phyloP scores from a whole-genome alignment of 129 eudicot species.

The Chrysanthemum lavandulifolium region DNA sequence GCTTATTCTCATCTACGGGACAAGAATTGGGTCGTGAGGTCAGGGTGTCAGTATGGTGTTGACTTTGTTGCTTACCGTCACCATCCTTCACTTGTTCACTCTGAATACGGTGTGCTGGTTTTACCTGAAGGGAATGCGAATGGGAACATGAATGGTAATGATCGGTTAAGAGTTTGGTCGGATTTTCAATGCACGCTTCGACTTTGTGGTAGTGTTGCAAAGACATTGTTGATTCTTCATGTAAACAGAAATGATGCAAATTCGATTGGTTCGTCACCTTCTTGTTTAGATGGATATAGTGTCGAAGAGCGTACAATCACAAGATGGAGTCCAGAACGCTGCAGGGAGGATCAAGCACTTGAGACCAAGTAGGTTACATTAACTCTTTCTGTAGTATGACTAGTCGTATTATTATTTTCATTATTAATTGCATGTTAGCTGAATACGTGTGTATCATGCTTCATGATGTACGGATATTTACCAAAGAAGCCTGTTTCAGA shows the following conservation, averaged over 20 bases:
- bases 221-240: conserved; percentile 62
- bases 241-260: conserved; percentile 25
- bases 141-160: no score
- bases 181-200: conserved; percentile 76
- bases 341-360: conserved; percentile 43
- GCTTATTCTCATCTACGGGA: no score
- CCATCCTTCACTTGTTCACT: no score
- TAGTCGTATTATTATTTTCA: background rate
- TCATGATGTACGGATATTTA: background rate
- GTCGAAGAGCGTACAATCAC: conserved; percentile 67
- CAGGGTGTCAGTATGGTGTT: no score
- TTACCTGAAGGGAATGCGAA: no score
- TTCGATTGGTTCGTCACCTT: conserved; percentile 27
- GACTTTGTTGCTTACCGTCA: no score
- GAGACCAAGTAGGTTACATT: conserved; percentile 3
- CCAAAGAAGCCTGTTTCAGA: background rate
- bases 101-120: no score
- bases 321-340: conserved; percentile 75
- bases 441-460: background rate
- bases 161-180: conserved; percentile 42
- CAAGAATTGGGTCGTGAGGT: no score
- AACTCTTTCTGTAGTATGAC: background rate
- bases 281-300: conserved; percentile 44
- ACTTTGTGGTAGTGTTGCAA: conserved; percentile 79
- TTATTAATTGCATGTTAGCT: background rate